These are phyloP conservation scores for Neoascochyta sp. DNA, from an alignment of 2,329 filamentous ascomycete species.

Conservation along the genomic window DNA sequence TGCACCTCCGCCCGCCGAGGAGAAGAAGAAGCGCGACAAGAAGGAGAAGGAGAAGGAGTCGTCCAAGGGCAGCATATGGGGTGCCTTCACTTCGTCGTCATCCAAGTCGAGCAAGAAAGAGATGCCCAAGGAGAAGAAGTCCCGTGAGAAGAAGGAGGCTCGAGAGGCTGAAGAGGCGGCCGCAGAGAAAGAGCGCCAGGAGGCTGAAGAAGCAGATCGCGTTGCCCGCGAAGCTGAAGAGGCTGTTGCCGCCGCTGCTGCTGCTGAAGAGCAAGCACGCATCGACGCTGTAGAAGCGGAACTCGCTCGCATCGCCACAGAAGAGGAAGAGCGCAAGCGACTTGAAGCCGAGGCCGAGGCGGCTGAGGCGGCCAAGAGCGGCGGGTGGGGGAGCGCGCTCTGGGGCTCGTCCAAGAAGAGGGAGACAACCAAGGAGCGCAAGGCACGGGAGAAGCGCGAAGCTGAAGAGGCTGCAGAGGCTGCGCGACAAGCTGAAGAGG, in stretches of 20 bases:
- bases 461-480: constrained; percentile 18
- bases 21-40: constrained; percentile 31
- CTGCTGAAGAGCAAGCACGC: constrained; percentile 14
- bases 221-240: constrained; percentile 40
- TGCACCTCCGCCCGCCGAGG: constrained; percentile 18
- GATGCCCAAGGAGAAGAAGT: constrained; percentile 27
- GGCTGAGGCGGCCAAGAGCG: constrained; percentile 23
- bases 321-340: constrained; percentile 26
- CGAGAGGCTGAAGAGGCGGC: constrained; percentile 23
- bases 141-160: constrained; percentile 37
- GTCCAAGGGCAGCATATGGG: constrained; percentile 22
- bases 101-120: constrained; percentile 40
- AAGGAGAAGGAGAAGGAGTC: constrained; percentile 25
- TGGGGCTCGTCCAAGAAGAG: constrained; percentile 38
- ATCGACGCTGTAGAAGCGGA: constrained; percentile 11
- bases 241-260: constrained; percentile 23
- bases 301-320: constrained; percentile 21
- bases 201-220: constrained; percentile 38
- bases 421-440: constrained; percentile 30
- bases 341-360: constrained; percentile 21
- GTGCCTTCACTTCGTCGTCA: constrained; percentile 11
- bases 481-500: constrained; percentile 16
- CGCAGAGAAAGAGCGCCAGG: constrained; percentile 25
- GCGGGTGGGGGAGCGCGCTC: constrained; percentile 18
- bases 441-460: constrained; percentile 31